Evolutionary conservation across 1,139 yeast genomes (phyloP).

Genomic region (Geotrichum citri-aurantii): DNA sequence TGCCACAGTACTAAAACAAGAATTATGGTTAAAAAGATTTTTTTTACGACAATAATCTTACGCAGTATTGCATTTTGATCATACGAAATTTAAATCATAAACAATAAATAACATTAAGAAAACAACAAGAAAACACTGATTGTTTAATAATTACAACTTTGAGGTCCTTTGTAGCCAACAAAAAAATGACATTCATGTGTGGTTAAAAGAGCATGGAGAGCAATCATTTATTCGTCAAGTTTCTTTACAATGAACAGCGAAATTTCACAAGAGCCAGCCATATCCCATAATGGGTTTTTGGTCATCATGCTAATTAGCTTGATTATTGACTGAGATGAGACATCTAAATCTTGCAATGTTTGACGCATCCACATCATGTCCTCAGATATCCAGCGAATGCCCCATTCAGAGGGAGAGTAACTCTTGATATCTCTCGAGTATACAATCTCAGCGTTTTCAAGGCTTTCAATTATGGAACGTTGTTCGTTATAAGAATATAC

Average conservation of each 20-base stretch:
- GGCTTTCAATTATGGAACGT: slow-evolving; percentile 13
- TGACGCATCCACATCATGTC: slow-evolving; percentile 25
- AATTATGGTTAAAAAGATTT: too few relatives aligned
- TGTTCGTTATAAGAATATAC: slow-evolving; percentile 21
- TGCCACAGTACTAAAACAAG: too few relatives aligned
- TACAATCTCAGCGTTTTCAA: slow-evolving; percentile 21
- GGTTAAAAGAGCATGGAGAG: neutral
- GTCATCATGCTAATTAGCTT: slow-evolving; percentile 22
- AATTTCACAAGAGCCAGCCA: slow-evolving; percentile 21
- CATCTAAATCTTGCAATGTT: slow-evolving; percentile 19
- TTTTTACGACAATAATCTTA: too few relatives aligned
- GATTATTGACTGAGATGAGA: slow-evolving; percentile 18
- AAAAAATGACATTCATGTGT: neutral
- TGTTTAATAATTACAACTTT: neutral
- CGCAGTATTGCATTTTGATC: too few relatives aligned
- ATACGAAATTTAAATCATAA: too few relatives aligned
- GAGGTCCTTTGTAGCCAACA: neutral
- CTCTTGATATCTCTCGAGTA: slow-evolving; percentile 18
- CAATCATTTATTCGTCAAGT: neutral
- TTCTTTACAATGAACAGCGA: slow-evolving; percentile 25
- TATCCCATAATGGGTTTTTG: slow-evolving; percentile 21
- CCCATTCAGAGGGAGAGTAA: slow-evolving; percentile 25
- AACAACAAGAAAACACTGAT: neutral
- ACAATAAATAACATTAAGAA: neutral
- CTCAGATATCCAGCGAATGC: slow-evolving; percentile 26